A percentile compares a stretch with the other conserved stretches of the same genome.
Conservation (phyloP, 495 filamentous ascomycete species). For the Penicillium crystallinum region DNA sequence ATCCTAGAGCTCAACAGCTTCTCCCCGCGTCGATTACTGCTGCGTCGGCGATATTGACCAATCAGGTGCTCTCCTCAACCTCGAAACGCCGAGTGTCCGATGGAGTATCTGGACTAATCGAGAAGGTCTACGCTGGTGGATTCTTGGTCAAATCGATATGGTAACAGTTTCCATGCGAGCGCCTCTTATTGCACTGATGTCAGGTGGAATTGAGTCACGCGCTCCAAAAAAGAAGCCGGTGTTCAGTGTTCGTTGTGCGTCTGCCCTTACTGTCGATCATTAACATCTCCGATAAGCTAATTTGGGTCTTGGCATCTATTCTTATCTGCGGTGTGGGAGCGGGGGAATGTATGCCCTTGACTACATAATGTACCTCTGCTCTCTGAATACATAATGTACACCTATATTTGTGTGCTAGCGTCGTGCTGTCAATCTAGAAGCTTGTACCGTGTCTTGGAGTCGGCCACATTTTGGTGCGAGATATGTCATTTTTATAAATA, state of each 20-base stretch:
- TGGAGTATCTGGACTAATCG: constrained; percentile 15
- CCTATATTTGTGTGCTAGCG: too few relatives aligned
- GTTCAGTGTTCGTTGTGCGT: neutral
- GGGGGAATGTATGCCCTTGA: neutral
- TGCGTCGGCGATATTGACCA: constrained; percentile 20
- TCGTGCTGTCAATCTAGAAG: too few relatives aligned
- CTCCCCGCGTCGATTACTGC: constrained; percentile 24
- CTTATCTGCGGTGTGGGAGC: neutral
- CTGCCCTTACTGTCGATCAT: neutral
- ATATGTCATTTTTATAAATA: too few relatives aligned
- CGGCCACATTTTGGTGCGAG: too few relatives aligned
- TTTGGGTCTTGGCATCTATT: neutral
- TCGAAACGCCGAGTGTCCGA: constrained; percentile 21
- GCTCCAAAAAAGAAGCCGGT: neutral
- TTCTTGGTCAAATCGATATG: constrained; percentile 12
- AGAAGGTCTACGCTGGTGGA: constrained; percentile 26
- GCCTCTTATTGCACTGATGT: neutral
- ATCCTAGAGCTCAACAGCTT: constrained; percentile 9
- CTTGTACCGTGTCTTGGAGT: too few relatives aligned
- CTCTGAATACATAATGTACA: too few relatives aligned
- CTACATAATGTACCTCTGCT: neutral
- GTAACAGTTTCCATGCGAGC: constrained; percentile 9
- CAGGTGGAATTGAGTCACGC: neutral
- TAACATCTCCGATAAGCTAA: neutral
- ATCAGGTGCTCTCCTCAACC: neutral